Percentiles rank a stretch among this genome's conserved stretches.
Conservation (phyloP, 2,329 filamentous ascomycete species). For the Ascochyta viciae-villosae region DNA sequence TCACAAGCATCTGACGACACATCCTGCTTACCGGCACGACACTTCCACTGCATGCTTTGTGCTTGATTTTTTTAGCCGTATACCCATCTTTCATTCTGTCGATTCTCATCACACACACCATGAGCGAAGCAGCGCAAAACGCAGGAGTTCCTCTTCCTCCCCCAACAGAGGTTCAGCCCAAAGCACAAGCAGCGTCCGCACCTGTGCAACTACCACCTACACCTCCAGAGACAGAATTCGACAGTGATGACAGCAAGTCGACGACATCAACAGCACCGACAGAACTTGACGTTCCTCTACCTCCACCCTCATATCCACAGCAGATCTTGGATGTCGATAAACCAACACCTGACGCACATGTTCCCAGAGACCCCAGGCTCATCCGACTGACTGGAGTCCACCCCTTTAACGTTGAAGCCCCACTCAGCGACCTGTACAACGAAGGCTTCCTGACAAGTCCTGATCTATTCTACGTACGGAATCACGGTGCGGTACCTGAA, state of each 20-base stretch:
- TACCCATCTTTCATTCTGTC: neutral
- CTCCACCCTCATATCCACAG: constrained; percentile 68
- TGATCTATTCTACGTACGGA: constrained; percentile 89
- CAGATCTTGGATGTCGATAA: constrained; percentile 76
- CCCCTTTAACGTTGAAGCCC: constrained; percentile 90
- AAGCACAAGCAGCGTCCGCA: constrained; percentile 24
- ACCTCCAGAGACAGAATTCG: constrained; percentile 45
- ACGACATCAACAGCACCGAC: constrained; percentile 21
- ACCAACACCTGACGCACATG: constrained; percentile 83
- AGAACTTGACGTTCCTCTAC: constrained; percentile 65
- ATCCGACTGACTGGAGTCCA: constrained; percentile 88
- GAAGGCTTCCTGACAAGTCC: constrained; percentile 86
- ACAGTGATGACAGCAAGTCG: constrained; percentile 36
- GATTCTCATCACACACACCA: constrained; percentile 12
- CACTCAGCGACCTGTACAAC: constrained; percentile 78
- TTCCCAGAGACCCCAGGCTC: constrained; percentile 78
- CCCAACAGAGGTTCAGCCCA: constrained; percentile 24
- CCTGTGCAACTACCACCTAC: constrained; percentile 40
- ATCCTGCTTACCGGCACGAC: neutral
- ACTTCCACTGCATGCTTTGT: neutral
- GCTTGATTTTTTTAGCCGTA: neutral
- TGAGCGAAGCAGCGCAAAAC: constrained; percentile 27
- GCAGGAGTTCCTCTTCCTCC: constrained; percentile 26
- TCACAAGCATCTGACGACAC: neutral
- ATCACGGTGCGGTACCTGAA: constrained; percentile 82